Evolutionary conservation across 208 protist species (phyloP).

Genomic region (Trypanosoma brucei): DNA sequence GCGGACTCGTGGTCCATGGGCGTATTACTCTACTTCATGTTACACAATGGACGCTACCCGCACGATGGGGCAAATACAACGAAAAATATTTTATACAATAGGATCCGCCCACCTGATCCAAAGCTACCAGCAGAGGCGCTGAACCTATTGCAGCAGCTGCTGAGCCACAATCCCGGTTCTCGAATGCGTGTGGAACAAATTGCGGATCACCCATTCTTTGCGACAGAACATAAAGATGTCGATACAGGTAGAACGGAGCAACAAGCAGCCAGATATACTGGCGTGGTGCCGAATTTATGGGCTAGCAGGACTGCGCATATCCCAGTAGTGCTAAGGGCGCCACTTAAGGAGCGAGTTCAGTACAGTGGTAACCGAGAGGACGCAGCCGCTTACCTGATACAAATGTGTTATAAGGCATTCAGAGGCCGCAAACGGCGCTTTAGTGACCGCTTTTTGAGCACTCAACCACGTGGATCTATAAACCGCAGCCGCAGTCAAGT

Average conservation of each 20-base stretch:
- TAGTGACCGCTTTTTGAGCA: conserved; percentile 1
- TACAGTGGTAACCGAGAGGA: conserved; percentile 29
- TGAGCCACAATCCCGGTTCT: conserved; percentile 47
- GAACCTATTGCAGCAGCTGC: conserved; percentile 51
- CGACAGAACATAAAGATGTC: conserved; percentile 6
- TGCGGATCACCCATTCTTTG: conserved; percentile 61
- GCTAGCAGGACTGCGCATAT: too few relatives aligned
- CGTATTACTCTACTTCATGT: conserved; percentile 85
- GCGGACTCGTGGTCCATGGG: conserved; percentile 81
- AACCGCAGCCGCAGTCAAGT: neutral
- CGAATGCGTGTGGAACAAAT: conserved; percentile 66
- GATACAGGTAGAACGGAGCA: too few relatives aligned
- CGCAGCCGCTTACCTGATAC: conserved; percentile 60
- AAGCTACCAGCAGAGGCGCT: conserved; percentile 38
- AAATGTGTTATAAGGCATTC: conserved; percentile 45
- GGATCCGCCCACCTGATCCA: conserved; percentile 42
- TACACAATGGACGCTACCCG: conserved; percentile 78
- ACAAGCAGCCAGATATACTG: too few relatives aligned
- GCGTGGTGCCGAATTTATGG: too few relatives aligned
- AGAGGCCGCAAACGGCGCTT: conserved; percentile 25
- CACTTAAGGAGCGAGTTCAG: conserved; percentile 5
- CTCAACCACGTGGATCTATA: neutral
- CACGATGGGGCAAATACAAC: conserved; percentile 86
- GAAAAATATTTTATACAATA: conserved; percentile 73
- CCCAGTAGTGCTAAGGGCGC: too few relatives aligned